A percentile compares a stretch with the other conserved stretches of the same genome.
Conservation (phyloP, 805 yeast species). For the Candida ascalaphidarum region DNA sequence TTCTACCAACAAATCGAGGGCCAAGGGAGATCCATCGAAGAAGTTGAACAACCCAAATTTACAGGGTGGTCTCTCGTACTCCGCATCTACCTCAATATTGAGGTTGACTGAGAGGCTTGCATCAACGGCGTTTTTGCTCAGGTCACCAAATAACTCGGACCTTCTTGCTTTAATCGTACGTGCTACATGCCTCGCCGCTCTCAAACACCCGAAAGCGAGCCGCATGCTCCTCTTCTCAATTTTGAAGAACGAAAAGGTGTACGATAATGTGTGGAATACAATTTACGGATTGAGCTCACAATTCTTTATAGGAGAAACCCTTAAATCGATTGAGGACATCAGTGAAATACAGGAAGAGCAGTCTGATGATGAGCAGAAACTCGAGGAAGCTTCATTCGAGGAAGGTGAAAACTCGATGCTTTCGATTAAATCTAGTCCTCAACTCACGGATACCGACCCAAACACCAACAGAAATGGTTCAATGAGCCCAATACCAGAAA, state of each 20-base stretch:
- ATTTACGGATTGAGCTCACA: constrained; percentile 19
- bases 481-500: neutral
- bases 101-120: constrained; percentile 36
- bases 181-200: constrained; percentile 42
- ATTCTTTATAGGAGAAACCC: constrained; percentile 12
- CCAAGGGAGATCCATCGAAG: constrained; percentile 11
- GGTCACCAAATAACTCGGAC: constrained; percentile 41
- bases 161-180: constrained; percentile 51
- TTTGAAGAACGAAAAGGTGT: constrained; percentile 30
- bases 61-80: constrained; percentile 40
- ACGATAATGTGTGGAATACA: constrained; percentile 24
- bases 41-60: constrained; percentile 23
- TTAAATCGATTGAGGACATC: constrained; percentile 1
- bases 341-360: constrained; percentile 1
- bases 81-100: constrained; percentile 37
- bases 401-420: neutral
- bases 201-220: constrained; percentile 44
- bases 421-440: neutral
- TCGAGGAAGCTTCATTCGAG: neutral
- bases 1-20: constrained; percentile 3
- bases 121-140: constrained; percentile 22
- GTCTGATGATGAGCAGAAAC: neutral
- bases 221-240: constrained; percentile 46
- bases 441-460: neutral
- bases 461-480: constrained; percentile 1